Percentiles rank a stretch among this genome's conserved stretches.
These are phyloP conservation scores for Cyathus striatus DNA, from an alignment of 768 basidiomycete genomes.

Conservation along the genomic window DNA sequence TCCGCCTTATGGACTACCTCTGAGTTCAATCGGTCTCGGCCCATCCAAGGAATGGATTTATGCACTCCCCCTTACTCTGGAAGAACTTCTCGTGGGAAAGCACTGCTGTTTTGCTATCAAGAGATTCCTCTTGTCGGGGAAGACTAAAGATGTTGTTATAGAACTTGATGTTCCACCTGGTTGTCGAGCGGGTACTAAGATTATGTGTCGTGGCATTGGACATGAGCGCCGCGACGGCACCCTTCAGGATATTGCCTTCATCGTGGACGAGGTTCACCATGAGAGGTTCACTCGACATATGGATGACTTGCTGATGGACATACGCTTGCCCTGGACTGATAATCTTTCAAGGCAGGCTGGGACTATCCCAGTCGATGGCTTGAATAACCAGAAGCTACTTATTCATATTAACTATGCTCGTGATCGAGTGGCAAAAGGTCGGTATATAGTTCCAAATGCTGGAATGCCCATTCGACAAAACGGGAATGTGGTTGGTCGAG, in stretches of 20 bases:
- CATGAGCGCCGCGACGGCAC: conserved; percentile 54
- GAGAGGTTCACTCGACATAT: conserved; percentile 50
- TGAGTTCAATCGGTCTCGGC: conserved; percentile 35
- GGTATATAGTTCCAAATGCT: conserved; percentile 46
- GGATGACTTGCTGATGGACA: conserved; percentile 51
- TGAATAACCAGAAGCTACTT: conserved; percentile 51
- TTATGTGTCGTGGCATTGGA: conserved; percentile 60
- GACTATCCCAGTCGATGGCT: conserved; percentile 44
- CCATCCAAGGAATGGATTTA: conserved; percentile 62
- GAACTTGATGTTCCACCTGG: conserved; percentile 59
- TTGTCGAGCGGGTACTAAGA: conserved; percentile 54
- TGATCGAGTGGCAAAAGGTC: conserved; percentile 44
- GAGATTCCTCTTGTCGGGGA: conserved; percentile 44
- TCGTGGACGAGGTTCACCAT: conserved; percentile 56
- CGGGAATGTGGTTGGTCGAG: conserved; percentile 47
- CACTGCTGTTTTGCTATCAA: conserved; percentile 56
- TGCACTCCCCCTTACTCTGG: conserved; percentile 53
- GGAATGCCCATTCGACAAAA: conserved; percentile 67
- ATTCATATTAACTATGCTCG: conserved; percentile 50
- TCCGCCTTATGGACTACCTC: conserved; percentile 30
- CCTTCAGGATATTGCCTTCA: conserved; percentile 63
- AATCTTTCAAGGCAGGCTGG: conserved; percentile 41
- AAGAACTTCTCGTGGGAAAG: conserved; percentile 56
- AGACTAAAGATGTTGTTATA: conserved; percentile 49
- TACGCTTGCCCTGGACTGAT: conserved; percentile 55